Base-by-base conservation (phyloP, 2,329 filamentous ascomycete species). In the Colletotrichum melonis region DNA sequence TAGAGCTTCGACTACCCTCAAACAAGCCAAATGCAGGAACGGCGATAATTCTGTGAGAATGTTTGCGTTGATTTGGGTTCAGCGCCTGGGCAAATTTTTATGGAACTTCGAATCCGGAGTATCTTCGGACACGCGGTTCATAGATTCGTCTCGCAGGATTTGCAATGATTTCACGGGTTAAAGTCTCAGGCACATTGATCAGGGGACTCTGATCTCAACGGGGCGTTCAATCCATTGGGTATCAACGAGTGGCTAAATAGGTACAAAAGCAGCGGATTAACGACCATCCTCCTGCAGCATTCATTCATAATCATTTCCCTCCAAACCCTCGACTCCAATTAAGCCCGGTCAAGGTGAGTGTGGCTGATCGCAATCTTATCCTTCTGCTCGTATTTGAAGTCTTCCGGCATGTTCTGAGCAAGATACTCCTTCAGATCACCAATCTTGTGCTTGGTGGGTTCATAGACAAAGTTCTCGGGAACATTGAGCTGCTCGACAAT, bases 401-500 rank as follows among this genome's bases (percentile, higher is more conserved):
- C 28, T 4, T 58, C 57, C 0, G 55, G 24, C 38, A 67, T 26
- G 14, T 67, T 67, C 4, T 60, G 16, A 12, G 28, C 35, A 9
- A 55, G 9, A 12, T 49, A 63, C n/a, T 69, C 30, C 12, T 56
- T 46, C 19, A 69, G 16, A 14, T 16, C 35, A 19, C 64, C 64
- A 42, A 70, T 57, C 35, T 55, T 60, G 7, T 52, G 24, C 26
- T 46, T 60, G 2, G n/a, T 42, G 46, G 46, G 58, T 26, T 32
- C 22, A 22, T 70, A 70, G 24, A 46, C 56, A 2, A 70, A 70
- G 4, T 65, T 57, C 9, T 73, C 66, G 1, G 60, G 46, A 2
- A 28, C 52, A n/a, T 14, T 55, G 22, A 60, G 49, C 6, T 42
- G 1, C 1, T 73, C 70, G 14, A 57, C 56, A 6, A 73, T n/a